Conservation (phyloP, 1,139 yeast species). For the Pichia inconspicua region DNA sequence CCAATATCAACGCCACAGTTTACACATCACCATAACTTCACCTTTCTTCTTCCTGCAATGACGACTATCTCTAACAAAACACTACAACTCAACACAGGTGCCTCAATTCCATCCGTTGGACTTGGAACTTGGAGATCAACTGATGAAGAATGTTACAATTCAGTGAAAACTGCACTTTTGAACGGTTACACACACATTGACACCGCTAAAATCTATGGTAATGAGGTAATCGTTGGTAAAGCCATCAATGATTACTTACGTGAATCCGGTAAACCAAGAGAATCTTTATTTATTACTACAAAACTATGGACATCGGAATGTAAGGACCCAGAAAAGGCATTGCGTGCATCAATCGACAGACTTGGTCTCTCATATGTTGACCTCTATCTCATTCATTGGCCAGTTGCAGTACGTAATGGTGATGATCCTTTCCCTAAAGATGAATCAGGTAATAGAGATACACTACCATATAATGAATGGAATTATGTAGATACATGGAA, state of each 20-base stretch:
- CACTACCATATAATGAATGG: conserved; percentile 39
- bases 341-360: conserved; percentile 55
- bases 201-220: conserved; percentile 49
- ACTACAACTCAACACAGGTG: conserved; percentile 11
- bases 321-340: conserved; percentile 48
- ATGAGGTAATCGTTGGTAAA: conserved; percentile 47
- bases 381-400: conserved; percentile 84
- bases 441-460: conserved; percentile 38
- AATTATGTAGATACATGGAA: conserved; percentile 62
- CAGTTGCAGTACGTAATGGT: conserved; percentile 41
- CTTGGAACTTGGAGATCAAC: conserved; percentile 54
- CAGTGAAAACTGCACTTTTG: conserved; percentile 54
- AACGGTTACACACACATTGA: conserved; percentile 52
- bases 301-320: conserved; percentile 42
- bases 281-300: conserved; percentile 41
- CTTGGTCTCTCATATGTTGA: conserved; percentile 77
- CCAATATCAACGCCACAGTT: no score
- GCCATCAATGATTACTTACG: conserved; percentile 32
- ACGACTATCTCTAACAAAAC: not conserved
- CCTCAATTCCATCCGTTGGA: conserved; percentile 49
- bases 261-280: conserved; percentile 37
- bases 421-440: conserved; percentile 32
- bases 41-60: not conserved
- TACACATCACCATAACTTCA: not conserved
- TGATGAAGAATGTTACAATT: conserved; percentile 49